Evolutionary conservation across 75 land plant genomes (phyloP), one percentile per base, ranked within the genome.

Genomic region (Isoetes taiwanensis): DNA sequence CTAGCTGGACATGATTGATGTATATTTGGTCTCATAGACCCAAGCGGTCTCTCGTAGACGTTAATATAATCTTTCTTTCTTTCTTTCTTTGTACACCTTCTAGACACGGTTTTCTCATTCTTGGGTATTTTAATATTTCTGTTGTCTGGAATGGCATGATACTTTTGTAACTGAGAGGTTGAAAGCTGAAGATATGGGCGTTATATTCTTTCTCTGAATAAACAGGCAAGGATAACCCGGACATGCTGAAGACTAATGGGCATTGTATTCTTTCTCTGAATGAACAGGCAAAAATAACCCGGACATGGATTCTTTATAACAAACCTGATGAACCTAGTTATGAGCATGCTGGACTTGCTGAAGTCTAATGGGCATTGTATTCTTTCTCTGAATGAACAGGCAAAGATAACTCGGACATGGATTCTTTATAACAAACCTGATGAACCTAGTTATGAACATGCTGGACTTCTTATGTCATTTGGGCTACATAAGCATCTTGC

Each of bases 341-440:
- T 16, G 28, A 30, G 57, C 28, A 54, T n/a, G 32, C 57, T 24
- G 28, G 32, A 3, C 17, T 60, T 32, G 28, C 12, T 28, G 4
- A 8, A 23, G 30, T 54, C 56, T 37, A 37, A 14, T 10, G 39
- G 39, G 39, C 39, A 10, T 10, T 54, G 23, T 30, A 5, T 10
- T 54, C 5, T 54, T 27, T 5, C 30, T n/a, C 4, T 60, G 31
- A 27, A 32, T 69, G 4, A 58, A 20, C 74, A 90, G 99, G 90
- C 76, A 6, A 89, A 82, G 64, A 76, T 89, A 70, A 77, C 99
- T 56, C 84, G 91, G 27, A 94, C 99, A 29, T 94, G 99, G 99
- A 94, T 94, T 43, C 52, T 57, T 4, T 94, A 89, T 57, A 94
- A 94, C 58, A 94, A 65, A 60, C 96, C 99, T 16, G 82, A 76